Conservation (phyloP, 1,284 basidiomycete species). For the Ganoderma sinense region DNA sequence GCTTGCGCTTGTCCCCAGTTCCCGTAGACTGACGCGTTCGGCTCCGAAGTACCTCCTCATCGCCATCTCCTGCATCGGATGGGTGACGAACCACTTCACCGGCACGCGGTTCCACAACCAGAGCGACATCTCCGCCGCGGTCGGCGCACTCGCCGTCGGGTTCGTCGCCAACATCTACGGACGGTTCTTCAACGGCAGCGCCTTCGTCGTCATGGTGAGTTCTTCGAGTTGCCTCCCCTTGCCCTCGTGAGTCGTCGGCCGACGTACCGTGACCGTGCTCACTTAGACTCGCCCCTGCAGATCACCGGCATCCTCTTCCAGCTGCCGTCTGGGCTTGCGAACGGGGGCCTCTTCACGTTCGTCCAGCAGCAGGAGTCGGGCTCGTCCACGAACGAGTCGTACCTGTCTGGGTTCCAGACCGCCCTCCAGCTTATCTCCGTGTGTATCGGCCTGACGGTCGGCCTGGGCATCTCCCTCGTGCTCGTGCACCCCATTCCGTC, state of each 20-base stretch:
- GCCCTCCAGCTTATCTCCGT: slow-evolving; percentile 71
- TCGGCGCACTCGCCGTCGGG: slow-evolving; percentile 86
- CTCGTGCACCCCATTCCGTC: slow-evolving; percentile 67
- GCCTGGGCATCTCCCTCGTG: slow-evolving; percentile 68
- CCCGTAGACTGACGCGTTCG: background rate
- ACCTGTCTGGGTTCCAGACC: slow-evolving; percentile 73
- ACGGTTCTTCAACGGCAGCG: slow-evolving; percentile 79
- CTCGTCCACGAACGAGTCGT: slow-evolving; percentile 54
- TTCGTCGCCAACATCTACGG: slow-evolving; percentile 86
- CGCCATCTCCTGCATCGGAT: slow-evolving; percentile 77
- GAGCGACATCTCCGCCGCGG: slow-evolving; percentile 77
- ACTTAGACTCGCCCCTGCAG: slow-evolving; percentile 44
- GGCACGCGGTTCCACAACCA: slow-evolving; percentile 71
- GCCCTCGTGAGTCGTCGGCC: too few species aligned
- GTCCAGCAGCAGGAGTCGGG: slow-evolving; percentile 63
- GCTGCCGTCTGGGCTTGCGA: slow-evolving; percentile 87
- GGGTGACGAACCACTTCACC: slow-evolving; percentile 82
- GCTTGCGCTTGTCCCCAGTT: background rate
- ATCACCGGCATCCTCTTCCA: slow-evolving; percentile 89
- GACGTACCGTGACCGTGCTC: background rate
- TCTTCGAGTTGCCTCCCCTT: too few species aligned
- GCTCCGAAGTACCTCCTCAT: slow-evolving; percentile 64
- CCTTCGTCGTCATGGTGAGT: slow-evolving; percentile 80
- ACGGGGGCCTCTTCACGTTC: slow-evolving; percentile 84
- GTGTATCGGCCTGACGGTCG: slow-evolving; percentile 75